phyloP scores from a whole-genome alignment of 495 filamentous ascomycete species.

The Lasiosphaeria hispida region DNA sequence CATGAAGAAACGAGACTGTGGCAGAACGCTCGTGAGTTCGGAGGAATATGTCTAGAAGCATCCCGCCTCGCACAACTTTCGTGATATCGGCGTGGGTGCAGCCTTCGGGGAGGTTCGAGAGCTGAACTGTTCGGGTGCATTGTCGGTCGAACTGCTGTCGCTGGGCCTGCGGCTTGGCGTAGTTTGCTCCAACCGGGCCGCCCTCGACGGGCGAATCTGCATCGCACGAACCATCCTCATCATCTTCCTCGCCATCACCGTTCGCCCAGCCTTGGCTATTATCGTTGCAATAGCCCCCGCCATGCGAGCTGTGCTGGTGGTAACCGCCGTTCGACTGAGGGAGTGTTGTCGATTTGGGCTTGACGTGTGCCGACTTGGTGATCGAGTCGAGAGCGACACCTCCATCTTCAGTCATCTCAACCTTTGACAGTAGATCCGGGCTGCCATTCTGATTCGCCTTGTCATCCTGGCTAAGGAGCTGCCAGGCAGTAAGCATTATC shows the following conservation, averaged over 20 bases:
- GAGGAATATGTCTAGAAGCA: constrained; percentile 67
- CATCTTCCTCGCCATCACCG: constrained; percentile 22
- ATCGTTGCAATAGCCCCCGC: constrained; percentile 8
- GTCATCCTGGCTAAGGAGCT: constrained; percentile 56
- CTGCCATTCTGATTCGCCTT: constrained; percentile 25
- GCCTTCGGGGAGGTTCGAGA: constrained; percentile 62
- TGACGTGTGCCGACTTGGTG: constrained; percentile 5
- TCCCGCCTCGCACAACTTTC: constrained; percentile 64
- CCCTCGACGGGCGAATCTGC: constrained; percentile 23
- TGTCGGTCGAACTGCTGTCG: constrained; percentile 32
- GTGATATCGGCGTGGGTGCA: constrained; percentile 66
- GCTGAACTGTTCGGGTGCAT: constrained; percentile 61
- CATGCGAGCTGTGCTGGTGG: constrained; percentile 3
- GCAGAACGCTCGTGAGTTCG: constrained; percentile 60
- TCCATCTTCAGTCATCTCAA: constrained; percentile 26
- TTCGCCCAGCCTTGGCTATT: constrained; percentile 26
- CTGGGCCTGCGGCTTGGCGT: constrained; percentile 20
- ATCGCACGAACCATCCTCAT: constrained; percentile 24
- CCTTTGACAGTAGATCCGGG: constrained; percentile 1
- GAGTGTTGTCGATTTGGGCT: no score
- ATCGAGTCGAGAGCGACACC: constrained; percentile 20
- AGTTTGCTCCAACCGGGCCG: constrained; percentile 18
- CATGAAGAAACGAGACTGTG: constrained; percentile 68
- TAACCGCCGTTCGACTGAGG: not conserved
- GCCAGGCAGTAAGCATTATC: constrained; percentile 6